Evolutionary conservation across 495 filamentous ascomycete species (phyloP).

Genomic region (Aspergillus affinis): DNA sequence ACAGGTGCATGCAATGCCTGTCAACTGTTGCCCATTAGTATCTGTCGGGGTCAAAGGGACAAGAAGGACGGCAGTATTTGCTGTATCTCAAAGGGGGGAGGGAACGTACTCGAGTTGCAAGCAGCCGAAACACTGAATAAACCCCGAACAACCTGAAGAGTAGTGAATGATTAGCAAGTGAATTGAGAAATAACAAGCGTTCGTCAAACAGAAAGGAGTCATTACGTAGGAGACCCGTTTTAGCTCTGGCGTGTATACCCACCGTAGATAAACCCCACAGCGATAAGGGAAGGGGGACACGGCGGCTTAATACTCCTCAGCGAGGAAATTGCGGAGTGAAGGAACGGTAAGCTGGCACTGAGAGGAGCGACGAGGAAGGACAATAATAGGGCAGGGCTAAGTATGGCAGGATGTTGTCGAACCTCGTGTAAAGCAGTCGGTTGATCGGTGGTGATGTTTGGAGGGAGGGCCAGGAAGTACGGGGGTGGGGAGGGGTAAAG

Average conservation of each 20-base stretch:
- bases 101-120: not conserved
- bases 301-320: not conserved
- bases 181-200: not conserved
- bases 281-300: conserved; percentile 7
- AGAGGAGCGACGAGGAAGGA: not conserved
- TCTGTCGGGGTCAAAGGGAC: not conserved
- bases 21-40: not conserved
- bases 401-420: not conserved
- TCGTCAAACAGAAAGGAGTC: not conserved
- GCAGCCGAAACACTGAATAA: not conserved
- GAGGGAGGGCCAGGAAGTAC: conserved; percentile 10
- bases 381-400: not conserved
- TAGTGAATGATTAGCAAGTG: not conserved
- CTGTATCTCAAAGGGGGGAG: not conserved
- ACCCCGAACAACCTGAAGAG: not conserved
- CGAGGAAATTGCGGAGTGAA: not conserved
- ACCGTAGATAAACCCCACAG: conserved; percentile 13
- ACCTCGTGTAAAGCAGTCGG: conserved; percentile 3
- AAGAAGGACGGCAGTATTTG: not conserved
- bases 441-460: not conserved
- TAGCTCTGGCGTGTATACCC: conserved; percentile 4
- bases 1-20: conserved; percentile 4
- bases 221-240: conserved; percentile 9
- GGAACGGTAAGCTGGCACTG: not conserved
- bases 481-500: conserved; percentile 30